These are phyloP conservation scores for Nigrospora sphaerica DNA, from an alignment of 2,329 filamentous ascomycete species.

Conservation along the genomic window DNA sequence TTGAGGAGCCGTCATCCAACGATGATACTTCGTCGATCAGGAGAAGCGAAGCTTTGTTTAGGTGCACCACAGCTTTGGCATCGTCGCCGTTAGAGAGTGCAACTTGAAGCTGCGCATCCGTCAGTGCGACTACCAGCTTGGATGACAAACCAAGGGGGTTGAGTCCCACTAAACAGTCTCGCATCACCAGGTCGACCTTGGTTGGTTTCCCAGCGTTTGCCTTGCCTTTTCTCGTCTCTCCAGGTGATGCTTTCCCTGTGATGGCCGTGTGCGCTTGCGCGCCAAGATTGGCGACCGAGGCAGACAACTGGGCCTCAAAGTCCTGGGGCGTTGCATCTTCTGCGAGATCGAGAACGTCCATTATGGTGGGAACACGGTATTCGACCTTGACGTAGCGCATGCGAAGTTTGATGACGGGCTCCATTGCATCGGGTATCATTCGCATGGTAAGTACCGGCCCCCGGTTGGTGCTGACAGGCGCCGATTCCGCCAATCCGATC, in stretches of 20 bases:
- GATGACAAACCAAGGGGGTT: slow-evolving; percentile 72
- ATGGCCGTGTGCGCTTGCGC: slow-evolving; percentile 52
- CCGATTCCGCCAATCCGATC: slow-evolving; percentile 43
- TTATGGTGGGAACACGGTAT: slow-evolving; percentile 77
- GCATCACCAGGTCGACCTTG: slow-evolving; percentile 66
- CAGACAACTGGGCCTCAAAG: slow-evolving; percentile 66
- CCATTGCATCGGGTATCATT: slow-evolving; percentile 89
- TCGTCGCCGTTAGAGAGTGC: slow-evolving; percentile 58
- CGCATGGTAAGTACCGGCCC: slow-evolving; percentile 71
- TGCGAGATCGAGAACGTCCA: slow-evolving; percentile 68
- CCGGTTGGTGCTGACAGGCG: slow-evolving; percentile 16
- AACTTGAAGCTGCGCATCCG: slow-evolving; percentile 67
- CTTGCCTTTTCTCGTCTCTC: slow-evolving; percentile 12
- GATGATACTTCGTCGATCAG: slow-evolving; percentile 66
- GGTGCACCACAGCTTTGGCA: slow-evolving; percentile 55
- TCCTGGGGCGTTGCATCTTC: slow-evolving; percentile 64
- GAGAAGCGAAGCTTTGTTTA: slow-evolving; percentile 77
- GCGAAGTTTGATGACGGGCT: slow-evolving; percentile 83
- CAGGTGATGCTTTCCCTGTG: slow-evolving; percentile 18
- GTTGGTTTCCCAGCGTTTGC: slow-evolving; percentile 44
- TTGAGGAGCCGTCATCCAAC: slow-evolving; percentile 28
- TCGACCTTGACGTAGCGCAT: slow-evolving; percentile 79
- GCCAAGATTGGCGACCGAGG: slow-evolving; percentile 71
- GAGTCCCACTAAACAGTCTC: slow-evolving; percentile 76
- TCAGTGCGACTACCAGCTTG: slow-evolving; percentile 72